Percentiles rank a stretch among this genome's conserved stretches.
Evolutionary conservation across 2,329 filamentous ascomycete genomes (phyloP).

Genomic region (Bipolaris oryzae): DNA sequence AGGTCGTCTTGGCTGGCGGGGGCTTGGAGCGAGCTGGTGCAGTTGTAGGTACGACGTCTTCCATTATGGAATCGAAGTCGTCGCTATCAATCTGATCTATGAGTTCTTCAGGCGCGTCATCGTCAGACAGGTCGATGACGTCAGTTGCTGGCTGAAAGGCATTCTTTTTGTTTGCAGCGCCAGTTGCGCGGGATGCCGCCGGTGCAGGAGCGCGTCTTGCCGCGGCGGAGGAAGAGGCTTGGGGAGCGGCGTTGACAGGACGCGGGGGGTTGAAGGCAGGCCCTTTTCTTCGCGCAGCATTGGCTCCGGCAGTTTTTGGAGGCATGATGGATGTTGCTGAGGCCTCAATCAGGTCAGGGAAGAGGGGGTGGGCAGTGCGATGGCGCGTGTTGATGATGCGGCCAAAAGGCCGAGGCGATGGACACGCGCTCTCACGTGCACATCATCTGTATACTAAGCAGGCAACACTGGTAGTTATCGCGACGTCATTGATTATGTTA

Average conservation of each 20-base stretch:
- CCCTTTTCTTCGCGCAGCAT: slow-evolving; percentile 35
- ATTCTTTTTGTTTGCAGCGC: slow-evolving; percentile 28
- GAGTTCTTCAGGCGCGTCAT: slow-evolving; percentile 33
- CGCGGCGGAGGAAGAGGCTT: slow-evolving; percentile 25
- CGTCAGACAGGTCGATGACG: slow-evolving; percentile 40
- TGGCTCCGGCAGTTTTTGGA: slow-evolving; percentile 30
- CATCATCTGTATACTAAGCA: background rate
- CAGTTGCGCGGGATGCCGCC: slow-evolving; percentile 5
- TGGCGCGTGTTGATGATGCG: slow-evolving; percentile 5
- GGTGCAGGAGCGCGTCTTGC: slow-evolving; percentile 29
- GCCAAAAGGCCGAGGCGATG: background rate
- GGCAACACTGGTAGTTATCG: background rate
- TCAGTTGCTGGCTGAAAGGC: slow-evolving; percentile 32
- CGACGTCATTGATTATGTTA: background rate
- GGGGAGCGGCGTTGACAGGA: slow-evolving; percentile 36
- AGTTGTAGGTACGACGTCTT: slow-evolving; percentile 25
- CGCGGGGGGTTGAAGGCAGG: slow-evolving; percentile 48
- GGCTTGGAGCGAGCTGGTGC: slow-evolving; percentile 14
- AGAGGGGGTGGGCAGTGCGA: background rate
- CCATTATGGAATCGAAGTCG: slow-evolving; percentile 42
- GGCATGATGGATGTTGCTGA: slow-evolving; percentile 25
- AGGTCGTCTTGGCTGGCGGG: slow-evolving; percentile 17
- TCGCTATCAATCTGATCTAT: slow-evolving; percentile 28
- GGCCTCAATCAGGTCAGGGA: background rate
- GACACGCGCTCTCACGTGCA: slow-evolving; percentile 19